A percentile compares a stretch with the other conserved stretches of the same genome.
Evolutionary conservation across 2,329 filamentous ascomycete genomes (phyloP).

Genomic region (Penicillium corylophilum): DNA sequence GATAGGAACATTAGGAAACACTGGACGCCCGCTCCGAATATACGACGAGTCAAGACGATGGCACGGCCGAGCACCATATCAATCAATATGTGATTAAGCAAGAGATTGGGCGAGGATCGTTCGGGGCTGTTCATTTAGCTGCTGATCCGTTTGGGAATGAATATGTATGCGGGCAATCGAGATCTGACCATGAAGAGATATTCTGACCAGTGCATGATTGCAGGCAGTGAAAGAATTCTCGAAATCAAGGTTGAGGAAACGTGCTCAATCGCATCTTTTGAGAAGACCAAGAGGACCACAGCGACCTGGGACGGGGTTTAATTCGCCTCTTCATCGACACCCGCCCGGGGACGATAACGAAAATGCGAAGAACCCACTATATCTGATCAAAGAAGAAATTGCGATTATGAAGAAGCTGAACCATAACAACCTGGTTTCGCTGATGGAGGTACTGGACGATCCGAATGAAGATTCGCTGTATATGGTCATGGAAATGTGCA

Average conservation of each 20-base stretch:
- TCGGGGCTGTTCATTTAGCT: slow-evolving; percentile 87
- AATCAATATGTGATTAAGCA: slow-evolving; percentile 94
- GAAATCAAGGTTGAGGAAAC: slow-evolving; percentile 83
- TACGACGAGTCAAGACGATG: slow-evolving; percentile 79
- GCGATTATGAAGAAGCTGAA: slow-evolving; percentile 99
- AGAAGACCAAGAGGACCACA: slow-evolving; percentile 58
- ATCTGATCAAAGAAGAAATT: slow-evolving; percentile 91
- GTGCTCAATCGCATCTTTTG: slow-evolving; percentile 85
- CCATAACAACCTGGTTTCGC: slow-evolving; percentile 86
- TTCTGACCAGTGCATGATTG: slow-evolving; percentile 2
- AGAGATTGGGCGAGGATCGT: slow-evolving; percentile 95
- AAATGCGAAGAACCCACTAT: slow-evolving; percentile 68
- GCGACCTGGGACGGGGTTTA: slow-evolving; percentile 58
- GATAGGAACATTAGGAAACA: slow-evolving; percentile 65
- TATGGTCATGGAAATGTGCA: slow-evolving; percentile 99
- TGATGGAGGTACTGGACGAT: slow-evolving; percentile 94
- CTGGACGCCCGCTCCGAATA: slow-evolving; percentile 87
- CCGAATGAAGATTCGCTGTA: slow-evolving; percentile 94
- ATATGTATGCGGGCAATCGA: slow-evolving; percentile 63
- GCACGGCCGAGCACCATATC: slow-evolving; percentile 76
- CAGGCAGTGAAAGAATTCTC: slow-evolving; percentile 95
- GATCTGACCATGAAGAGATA: background rate
- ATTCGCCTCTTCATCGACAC: slow-evolving; percentile 63
- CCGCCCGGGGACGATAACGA: slow-evolving; percentile 52
- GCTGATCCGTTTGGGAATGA: slow-evolving; percentile 87